Conservation (phyloP, 495 filamentous ascomycete genomes). For the Trichoderma asperelloides region DNA sequence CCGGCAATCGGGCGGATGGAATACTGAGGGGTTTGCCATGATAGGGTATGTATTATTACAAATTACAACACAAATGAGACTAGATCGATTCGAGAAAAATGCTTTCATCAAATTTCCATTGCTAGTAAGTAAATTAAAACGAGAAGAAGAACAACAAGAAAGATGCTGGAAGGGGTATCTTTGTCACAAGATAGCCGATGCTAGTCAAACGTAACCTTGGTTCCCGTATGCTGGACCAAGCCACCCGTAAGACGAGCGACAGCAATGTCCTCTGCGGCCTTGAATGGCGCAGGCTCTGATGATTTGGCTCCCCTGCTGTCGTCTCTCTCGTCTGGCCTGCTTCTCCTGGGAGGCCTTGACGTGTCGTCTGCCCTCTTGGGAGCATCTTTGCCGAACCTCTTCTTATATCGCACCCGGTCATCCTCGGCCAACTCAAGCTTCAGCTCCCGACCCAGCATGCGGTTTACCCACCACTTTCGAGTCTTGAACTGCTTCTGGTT, state of each 20-base stretch:
- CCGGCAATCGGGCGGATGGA: neutral
- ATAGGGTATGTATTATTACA: neutral
- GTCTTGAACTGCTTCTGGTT: constrained; percentile 46
- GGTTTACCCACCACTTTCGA: constrained; percentile 74
- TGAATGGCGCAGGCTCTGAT: constrained; percentile 16
- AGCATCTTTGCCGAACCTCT: constrained; percentile 72
- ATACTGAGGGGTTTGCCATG: neutral
- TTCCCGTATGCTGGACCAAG: constrained; percentile 71
- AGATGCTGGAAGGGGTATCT: constrained; percentile 6
- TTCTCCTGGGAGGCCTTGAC: constrained; percentile 10
- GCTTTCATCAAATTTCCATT: neutral
- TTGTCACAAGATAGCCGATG: neutral
- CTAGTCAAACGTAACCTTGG: constrained; percentile 75
- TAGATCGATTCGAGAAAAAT: neutral
- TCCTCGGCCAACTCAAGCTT: constrained; percentile 93
- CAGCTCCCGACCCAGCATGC: constrained; percentile 64
- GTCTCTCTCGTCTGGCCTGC: constrained; percentile 6
- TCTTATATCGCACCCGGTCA: constrained; percentile 75
- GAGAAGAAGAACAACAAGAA: neutral
- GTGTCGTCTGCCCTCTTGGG: constrained; percentile 13
- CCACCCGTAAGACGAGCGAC: constrained; percentile 56
- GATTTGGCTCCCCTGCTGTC: neutral
- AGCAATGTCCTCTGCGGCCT: constrained; percentile 26
- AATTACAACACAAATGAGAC: neutral
- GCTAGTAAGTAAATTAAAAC: neutral